Conservation (phyloP, 2,329 filamentous ascomycete genomes). For the Fusarium penzigii region DNA sequence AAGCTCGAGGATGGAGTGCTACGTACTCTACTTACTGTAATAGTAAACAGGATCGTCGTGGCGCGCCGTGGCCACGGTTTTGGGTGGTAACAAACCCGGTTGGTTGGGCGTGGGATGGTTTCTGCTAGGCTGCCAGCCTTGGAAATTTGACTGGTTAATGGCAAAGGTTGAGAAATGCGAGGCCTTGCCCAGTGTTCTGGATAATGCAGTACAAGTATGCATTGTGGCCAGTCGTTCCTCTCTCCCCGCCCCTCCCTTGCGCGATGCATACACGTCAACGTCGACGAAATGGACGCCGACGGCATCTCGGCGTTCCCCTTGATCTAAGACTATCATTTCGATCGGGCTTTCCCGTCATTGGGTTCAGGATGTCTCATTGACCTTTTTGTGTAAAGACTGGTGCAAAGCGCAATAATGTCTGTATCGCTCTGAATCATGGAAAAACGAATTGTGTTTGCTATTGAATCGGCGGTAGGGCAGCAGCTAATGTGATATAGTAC, state of each 20-base stretch:
- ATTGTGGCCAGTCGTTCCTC: no score
- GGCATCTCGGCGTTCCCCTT: no score
- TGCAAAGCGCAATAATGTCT: no score
- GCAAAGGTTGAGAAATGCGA: not conserved
- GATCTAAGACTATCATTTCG: no score
- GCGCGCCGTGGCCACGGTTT: conserved; percentile 31
- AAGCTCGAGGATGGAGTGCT: not conserved
- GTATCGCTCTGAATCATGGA: no score
- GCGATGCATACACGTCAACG: no score
- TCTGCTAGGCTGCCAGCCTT: conserved; percentile 13
- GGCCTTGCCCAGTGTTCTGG: conserved; percentile 1
- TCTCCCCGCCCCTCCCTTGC: no score
- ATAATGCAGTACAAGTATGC: no score
- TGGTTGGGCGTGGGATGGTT: conserved; percentile 19
- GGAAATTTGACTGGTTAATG: conserved; percentile 11
- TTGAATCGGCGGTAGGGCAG: not conserved
- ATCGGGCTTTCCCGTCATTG: no score
- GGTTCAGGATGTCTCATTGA: no score
- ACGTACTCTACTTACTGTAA: conserved; percentile 2
- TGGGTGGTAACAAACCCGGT: conserved; percentile 28
- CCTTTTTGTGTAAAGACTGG: no score
- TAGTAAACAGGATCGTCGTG: conserved; percentile 28
- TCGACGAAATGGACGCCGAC: no score
- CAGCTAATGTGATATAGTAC: not conserved
- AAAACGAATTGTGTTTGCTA: not conserved